Percentiles rank a stretch among this genome's conserved stretches.
Evolutionary conservation across 2,329 filamentous ascomycete species (phyloP).

Genomic region (Cladosporium sp.): DNA sequence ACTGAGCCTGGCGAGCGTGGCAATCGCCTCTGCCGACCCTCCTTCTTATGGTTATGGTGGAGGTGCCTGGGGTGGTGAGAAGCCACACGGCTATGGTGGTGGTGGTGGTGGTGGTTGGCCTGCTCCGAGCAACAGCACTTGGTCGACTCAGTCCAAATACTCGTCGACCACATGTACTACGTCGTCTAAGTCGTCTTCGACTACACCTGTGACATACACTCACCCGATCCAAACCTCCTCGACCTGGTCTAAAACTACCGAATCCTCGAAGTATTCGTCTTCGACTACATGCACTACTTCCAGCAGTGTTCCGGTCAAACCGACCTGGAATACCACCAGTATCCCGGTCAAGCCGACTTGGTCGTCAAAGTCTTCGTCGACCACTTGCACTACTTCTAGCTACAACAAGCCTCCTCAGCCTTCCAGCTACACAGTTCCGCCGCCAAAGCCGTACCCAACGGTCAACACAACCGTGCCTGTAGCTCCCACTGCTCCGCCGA

Average conservation of each 20-base stretch:
- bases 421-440: not conserved
- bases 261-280: not conserved
- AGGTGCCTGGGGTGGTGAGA: not conserved
- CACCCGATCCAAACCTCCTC: not conserved
- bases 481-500: not conserved
- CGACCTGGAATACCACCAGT: too few species aligned
- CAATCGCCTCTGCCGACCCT: not conserved
- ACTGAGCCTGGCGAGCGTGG: slow-evolving; percentile 4
- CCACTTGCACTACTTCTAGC: not conserved
- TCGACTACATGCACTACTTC: not conserved
- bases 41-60: not conserved
- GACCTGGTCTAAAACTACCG: not conserved
- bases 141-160: not conserved
- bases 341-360: too few species aligned
- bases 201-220: not conserved
- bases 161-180: not conserved
- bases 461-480: not conserved
- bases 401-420: not conserved
- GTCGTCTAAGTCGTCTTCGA: not conserved
- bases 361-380: not conserved
- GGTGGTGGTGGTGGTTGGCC: not conserved
- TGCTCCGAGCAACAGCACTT: not conserved
- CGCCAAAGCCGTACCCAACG: not conserved
- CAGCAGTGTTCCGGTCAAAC: too few species aligned
- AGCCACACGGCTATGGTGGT: not conserved